Conservation (phyloP, 371 early-diverging fungal species). For the Zopfochytrium polystomum region DNA sequence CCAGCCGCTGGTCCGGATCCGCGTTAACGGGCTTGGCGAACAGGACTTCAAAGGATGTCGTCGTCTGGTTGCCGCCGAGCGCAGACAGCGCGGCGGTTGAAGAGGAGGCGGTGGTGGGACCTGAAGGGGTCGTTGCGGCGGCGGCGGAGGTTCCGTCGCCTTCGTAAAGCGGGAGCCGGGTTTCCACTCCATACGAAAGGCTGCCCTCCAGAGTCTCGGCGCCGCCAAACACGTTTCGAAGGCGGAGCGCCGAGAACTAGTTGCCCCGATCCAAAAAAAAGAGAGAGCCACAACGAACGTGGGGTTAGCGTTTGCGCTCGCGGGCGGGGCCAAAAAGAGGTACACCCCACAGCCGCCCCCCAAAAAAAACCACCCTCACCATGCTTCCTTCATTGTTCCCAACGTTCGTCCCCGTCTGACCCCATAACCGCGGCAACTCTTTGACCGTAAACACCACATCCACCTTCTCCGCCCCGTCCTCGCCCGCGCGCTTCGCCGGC, state of each 20-base stretch:
- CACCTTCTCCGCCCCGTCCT: constrained; percentile 54
- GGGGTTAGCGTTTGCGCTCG: background rate
- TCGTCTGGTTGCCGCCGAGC: constrained; percentile 33
- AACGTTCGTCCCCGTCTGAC: constrained; percentile 79
- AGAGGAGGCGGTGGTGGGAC: constrained; percentile 66
- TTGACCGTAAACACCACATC: constrained; percentile 68
- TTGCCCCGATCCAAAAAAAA: background rate
- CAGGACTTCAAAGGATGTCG: constrained; percentile 34
- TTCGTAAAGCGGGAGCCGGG: constrained; percentile 26
- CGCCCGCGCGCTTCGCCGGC: constrained; percentile 42
- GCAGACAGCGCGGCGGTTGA: constrained; percentile 37
- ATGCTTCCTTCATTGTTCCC: constrained; percentile 78
- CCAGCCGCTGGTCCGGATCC: constrained; percentile 42
- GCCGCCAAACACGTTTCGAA: constrained; percentile 79
- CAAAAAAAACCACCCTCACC: constrained; percentile 48
- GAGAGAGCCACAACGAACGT: background rate
- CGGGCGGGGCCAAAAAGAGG: background rate
- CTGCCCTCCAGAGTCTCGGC: constrained; percentile 73
- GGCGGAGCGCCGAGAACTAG: constrained; percentile 52
- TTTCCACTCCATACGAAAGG: constrained; percentile 54
- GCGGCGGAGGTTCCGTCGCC: too few relatives aligned
- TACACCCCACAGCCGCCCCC: background rate
- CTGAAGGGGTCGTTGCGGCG: constrained; percentile 53
- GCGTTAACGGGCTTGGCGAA: constrained; percentile 46
- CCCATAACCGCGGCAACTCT: constrained; percentile 65